These are phyloP conservation scores for Achlya hypogyna DNA, from an alignment of 352 stramenopile species.

Conservation along the genomic window DNA sequence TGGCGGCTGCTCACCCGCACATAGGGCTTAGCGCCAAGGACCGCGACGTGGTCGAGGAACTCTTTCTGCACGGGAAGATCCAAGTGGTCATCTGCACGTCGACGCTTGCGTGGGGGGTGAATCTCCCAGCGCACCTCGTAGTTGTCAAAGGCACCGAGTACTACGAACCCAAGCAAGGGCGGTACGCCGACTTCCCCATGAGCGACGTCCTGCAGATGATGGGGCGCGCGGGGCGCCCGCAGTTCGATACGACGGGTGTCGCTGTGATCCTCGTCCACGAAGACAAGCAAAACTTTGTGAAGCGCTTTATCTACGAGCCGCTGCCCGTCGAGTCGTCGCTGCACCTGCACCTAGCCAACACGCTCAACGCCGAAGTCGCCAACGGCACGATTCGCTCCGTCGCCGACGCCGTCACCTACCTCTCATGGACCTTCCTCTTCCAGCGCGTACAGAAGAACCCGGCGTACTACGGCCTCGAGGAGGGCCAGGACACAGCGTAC, in stretches of 20 bases:
- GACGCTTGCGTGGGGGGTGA: conserved; percentile 88
- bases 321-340: conserved; percentile 97
- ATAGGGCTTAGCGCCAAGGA: conserved; percentile 65
- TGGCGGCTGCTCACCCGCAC: background rate
- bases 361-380: conserved; percentile 96
- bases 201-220: conserved; percentile 99
- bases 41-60: conserved; percentile 92
- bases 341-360: conserved; percentile 83
- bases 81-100: conserved; percentile 91
- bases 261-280: conserved; percentile 96
- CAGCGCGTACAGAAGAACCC: conserved; percentile 93
- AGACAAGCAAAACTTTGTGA: conserved; percentile 98
- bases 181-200: conserved; percentile 97
- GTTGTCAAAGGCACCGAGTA: conserved; percentile 99
- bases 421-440: conserved; percentile 97
- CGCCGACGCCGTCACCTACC: conserved; percentile 90
- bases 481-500: conserved; percentile 23
- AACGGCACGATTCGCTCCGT: conserved; percentile 81
- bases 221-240: conserved; percentile 75
- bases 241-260: conserved; percentile 93
- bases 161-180: conserved; percentile 88
- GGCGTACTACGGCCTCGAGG: conserved; percentile 89
- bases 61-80: conserved; percentile 96
- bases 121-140: conserved; percentile 88
- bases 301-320: conserved; percentile 97